Evolutionary conservation across 2,329 filamentous ascomycete genomes (phyloP).

Genomic region (Neonectria magnoliae): DNA sequence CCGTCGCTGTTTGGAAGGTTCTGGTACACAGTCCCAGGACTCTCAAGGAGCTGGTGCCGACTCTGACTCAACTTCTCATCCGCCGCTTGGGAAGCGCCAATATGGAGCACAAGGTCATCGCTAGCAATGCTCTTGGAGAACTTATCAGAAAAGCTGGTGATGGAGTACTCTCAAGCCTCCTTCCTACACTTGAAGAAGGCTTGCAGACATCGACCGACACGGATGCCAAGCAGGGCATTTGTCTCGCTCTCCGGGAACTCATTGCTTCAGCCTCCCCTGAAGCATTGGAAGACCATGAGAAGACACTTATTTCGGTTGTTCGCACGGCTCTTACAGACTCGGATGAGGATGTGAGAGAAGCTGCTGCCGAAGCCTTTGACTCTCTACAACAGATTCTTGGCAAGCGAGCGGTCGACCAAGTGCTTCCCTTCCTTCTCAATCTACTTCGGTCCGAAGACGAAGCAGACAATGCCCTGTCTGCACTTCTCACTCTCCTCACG

Average conservation of each 20-base stretch:
- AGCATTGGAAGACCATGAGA: slow-evolving; percentile 92
- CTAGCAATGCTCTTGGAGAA: slow-evolving; percentile 94
- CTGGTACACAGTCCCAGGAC: slow-evolving; percentile 91
- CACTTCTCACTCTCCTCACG: slow-evolving; percentile 91
- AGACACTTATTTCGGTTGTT: slow-evolving; percentile 93
- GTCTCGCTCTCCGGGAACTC: slow-evolving; percentile 92
- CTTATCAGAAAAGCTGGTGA: slow-evolving; percentile 97
- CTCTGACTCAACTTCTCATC: slow-evolving; percentile 94
- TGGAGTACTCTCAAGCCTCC: slow-evolving; percentile 84
- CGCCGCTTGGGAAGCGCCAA: slow-evolving; percentile 93
- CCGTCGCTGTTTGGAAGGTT: slow-evolving; percentile 96
- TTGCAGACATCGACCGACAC: slow-evolving; percentile 88
- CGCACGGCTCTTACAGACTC: slow-evolving; percentile 91
- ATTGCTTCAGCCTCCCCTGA: slow-evolving; percentile 90
- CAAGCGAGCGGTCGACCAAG: slow-evolving; percentile 94
- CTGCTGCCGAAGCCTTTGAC: slow-evolving; percentile 96
- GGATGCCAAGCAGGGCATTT: slow-evolving; percentile 96
- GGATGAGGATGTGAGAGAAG: slow-evolving; percentile 89
- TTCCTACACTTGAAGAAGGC: slow-evolving; percentile 93
- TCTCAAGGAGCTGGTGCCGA: slow-evolving; percentile 94
- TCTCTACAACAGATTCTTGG: slow-evolving; percentile 92
- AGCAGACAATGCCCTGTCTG: slow-evolving; percentile 91
- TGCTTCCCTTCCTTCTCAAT: slow-evolving; percentile 89
- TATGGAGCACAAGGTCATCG: slow-evolving; percentile 99
- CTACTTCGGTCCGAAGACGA: slow-evolving; percentile 87